Base-by-base conservation (phyloP, 495 filamentous ascomycete species). In the Trichodelitschia bisporula region DNA sequence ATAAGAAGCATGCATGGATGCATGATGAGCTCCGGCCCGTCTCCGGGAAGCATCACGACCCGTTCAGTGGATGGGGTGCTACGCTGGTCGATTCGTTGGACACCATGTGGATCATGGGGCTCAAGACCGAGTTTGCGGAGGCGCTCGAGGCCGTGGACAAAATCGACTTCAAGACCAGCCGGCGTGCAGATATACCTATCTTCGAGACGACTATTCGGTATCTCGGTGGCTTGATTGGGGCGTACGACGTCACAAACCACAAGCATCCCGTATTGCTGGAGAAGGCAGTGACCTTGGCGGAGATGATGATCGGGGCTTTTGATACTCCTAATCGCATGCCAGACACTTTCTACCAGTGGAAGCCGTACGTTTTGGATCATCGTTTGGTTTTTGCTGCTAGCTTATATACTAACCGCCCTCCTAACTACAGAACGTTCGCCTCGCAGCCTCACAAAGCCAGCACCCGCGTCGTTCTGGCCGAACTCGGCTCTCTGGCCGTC, bases 311-410 rank as follows among this genome's bases (percentile, higher is more conserved):
- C 55, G 70, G 77, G 26, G 71, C 77, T 9, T 97, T 97, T 49
- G 86, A 97, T 49, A 95, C 86, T 4, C 84, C 86, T 0, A 97
- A 97, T 45, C 67, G 83, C 33, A 89, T 97, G 82, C 86, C 86
- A 9, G 47, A 76, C 13, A 66, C 86, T 2, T 84, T 71, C 48
- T 93, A 90, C 50, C 58, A 64, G 28, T 92, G 80, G 80, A 65
- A 67, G 19, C 77, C 82, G 58, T 64, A 46, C 53, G 62, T 60
- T 25, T 11, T 12, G n/a, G n/a, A n/a, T n/a, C 10, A 1, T 1
- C 4, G 5, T 6, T 20, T 23, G 6, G 6, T n/a, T 24, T 24
- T 24, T 6, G 6, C 21, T 24, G 6, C 21, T 24, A 24, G 21
- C n/a, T 24, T 6, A 24, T n/a, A n/a, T n/a, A 24, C 6, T 24